Base-by-base conservation (phyloP, 2,329 filamentous ascomycete genomes). In the Botrytis pseudocinerea region DNA sequence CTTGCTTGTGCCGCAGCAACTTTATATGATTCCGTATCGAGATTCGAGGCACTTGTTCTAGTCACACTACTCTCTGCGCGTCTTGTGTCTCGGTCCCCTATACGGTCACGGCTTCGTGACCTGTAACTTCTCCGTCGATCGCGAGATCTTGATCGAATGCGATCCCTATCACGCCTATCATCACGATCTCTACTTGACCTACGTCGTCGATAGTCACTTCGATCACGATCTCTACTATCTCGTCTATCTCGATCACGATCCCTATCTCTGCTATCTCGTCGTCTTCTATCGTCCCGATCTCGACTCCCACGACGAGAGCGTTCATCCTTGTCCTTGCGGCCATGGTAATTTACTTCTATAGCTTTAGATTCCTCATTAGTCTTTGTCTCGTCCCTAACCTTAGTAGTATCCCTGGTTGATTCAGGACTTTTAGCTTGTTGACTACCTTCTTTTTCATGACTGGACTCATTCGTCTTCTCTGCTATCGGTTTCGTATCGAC, bases 1-100 rank as follows among this genome's bases (percentile, higher is more conserved):
- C 90, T 90, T 57, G 89, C 89, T 79, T 85, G 87, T 70, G 89
- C 88, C 77, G 90, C 88, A 73, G 87, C 86, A 76, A 87, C 85
- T 79, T 91, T 91, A 85, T 87, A 76, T 32, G 76, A 73, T 70
- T 80, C 80, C 48, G 70, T 40, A 32, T 72, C 70, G 12, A 48
- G 51, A 35, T 74, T 65, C 38, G 75, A 70, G n/a, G 66, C 65
- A 63, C 25, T 63, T 48, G 73, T 57, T 48, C 74, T 59, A 22
- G 70, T 69, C 18, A 72, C 70, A 57, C 63, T 69, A 16, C 48
- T 73, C n/a, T 71, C 62, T 48, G 72, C 48, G 64, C 75, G 74
- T 69, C 75, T 74, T 70, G 75, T 75, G 28, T 72, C 70, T 63
- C 76, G 75, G 62, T 78, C 78, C 35, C 76, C 76, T 42, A 71